Evolutionary conservation across 345 rosid species (phyloP), one percentile per base, ranked within the genome.

Genomic region (Salix purpurea): DNA sequence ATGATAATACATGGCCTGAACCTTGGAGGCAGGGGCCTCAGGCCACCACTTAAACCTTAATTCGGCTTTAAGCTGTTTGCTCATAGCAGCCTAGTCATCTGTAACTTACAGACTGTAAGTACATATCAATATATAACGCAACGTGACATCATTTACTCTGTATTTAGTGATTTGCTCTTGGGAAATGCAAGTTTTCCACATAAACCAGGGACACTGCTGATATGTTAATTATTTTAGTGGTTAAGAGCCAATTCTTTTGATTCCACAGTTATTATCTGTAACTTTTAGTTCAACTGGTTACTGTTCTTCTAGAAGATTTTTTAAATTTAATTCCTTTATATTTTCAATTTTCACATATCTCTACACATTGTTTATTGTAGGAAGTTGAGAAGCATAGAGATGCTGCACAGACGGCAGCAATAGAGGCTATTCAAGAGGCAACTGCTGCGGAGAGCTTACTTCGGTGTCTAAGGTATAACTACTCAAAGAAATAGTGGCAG

Each of bases 341-440:
- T 30, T 69, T 4, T 36, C 66, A 23, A 73, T 39, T 74, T 73
- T 73, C 74, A 75, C 70, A 26, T 24, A 12, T 42, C 34, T 42
- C 16, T 48, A 64, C 36, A 6, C 61, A 18, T 68, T 14, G 34
- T 6, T 67, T 78, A n/a, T 79, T 74, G 28, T 87, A 96, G 99
- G 96, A 89, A 78, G 91, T 96, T 64, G 82, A 92, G 89, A 96
- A 85, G 90, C 89, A 87, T 68, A 88, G 98, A 83, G 99, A 96
- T 80, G 88, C 93, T 54, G 98, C 98, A 69, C 96, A 91, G 85
- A 82, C 82, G 42, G 98, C 94, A 2, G 98, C 97, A 18, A 78
- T 91, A 65, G 98, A 91, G 79, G 96, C 98, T 80, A 82, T 96
- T 84, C 97, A 90, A 77, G 99, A 96, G 87, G 98, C 99, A 69